Evolutionary conservation across 106 monocot species (phyloP).

Genomic region (Acorus calamus): DNA sequence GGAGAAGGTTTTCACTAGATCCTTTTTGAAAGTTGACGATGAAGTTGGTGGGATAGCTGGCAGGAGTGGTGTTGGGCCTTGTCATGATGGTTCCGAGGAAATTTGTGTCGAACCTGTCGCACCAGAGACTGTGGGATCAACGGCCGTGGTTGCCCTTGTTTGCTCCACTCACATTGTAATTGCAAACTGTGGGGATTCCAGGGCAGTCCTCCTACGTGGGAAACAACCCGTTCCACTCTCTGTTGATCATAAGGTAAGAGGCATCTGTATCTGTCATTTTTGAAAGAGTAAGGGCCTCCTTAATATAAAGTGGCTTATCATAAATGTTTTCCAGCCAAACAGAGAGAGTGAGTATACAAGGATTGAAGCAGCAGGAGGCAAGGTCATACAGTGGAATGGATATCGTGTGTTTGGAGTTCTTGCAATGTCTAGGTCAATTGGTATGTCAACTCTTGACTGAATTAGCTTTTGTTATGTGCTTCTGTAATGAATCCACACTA

Average conservation of each 20-base stretch:
- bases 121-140: slow-evolving; percentile 84
- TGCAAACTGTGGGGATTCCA: slow-evolving; percentile 94
- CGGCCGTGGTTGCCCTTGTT: slow-evolving; percentile 74
- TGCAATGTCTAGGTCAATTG: slow-evolving; percentile 90
- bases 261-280: background rate
- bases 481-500: too few species aligned
- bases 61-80: slow-evolving; percentile 1
- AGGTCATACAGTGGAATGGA: slow-evolving; percentile 77
- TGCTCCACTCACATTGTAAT: slow-evolving; percentile 84
- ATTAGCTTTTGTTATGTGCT: too few species aligned
- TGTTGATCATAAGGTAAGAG: slow-evolving; percentile 80
- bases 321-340: slow-evolving; percentile 53
- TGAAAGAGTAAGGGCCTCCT: background rate
- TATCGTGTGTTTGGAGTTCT: slow-evolving; percentile 75
- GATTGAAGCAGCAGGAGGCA: slow-evolving; percentile 79
- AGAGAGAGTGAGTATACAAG: slow-evolving; percentile 77
- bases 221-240: slow-evolving; percentile 69
- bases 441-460: slow-evolving; percentile 21
- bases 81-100: slow-evolving; percentile 4
- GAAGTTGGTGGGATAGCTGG: slow-evolving; percentile 33
- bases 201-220: slow-evolving; percentile 81
- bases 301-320: slow-evolving; percentile 2
- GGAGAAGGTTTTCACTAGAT: slow-evolving; percentile 48
- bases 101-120: slow-evolving; percentile 41
- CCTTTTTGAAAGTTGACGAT: slow-evolving; percentile 56